phyloP scores from a whole-genome alignment of 139 green algal species.

The Edaphochlamys debaryana region DNA sequence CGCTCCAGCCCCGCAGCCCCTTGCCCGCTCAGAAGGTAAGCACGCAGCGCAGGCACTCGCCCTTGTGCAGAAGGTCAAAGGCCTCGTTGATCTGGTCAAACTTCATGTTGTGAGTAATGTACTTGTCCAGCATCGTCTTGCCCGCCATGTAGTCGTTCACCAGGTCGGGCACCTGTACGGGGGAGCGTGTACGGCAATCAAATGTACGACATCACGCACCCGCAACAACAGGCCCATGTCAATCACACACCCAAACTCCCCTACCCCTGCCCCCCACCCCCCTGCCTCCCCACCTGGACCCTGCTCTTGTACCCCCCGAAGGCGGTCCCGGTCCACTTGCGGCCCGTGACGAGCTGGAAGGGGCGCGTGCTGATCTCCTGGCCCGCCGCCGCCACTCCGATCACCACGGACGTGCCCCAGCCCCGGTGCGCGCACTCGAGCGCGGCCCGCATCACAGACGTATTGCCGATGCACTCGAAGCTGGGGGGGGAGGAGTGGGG shows the following conservation, averaged over 20 bases:
- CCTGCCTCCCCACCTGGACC: conserved; percentile 55
- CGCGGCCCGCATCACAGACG: conserved; percentile 92
- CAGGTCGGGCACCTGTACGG: conserved; percentile 85
- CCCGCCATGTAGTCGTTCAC: conserved; percentile 88
- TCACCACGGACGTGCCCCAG: conserved; percentile 88
- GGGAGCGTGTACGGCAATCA: too few species aligned
- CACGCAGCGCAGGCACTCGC: conserved; percentile 91
- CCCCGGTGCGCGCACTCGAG: conserved; percentile 93
- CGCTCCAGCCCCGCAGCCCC: too few species aligned
- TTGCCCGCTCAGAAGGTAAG: conserved; percentile 63
- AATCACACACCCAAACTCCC: too few species aligned
- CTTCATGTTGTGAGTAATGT: conserved; percentile 92
- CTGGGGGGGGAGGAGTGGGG: background rate
- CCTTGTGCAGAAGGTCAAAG: conserved; percentile 94
- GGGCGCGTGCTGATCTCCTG: conserved; percentile 94
- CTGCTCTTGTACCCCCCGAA: conserved; percentile 95
- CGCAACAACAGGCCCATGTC: too few species aligned
- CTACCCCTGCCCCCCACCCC: too few species aligned
- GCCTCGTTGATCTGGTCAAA: conserved; percentile 78
- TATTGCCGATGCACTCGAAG: conserved; percentile 50
- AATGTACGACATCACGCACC: too few species aligned
- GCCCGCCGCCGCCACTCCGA: conserved; percentile 87
- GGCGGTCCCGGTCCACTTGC: conserved; percentile 93
- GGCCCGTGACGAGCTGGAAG: conserved; percentile 96
- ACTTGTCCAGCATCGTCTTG: conserved; percentile 89